Percentiles rank a stretch among this genome's conserved stretches.
These are phyloP conservation scores for Coniochaeta hoffmannii DNA, from an alignment of 2,329 filamentous ascomycete species.

Conservation along the genomic window DNA sequence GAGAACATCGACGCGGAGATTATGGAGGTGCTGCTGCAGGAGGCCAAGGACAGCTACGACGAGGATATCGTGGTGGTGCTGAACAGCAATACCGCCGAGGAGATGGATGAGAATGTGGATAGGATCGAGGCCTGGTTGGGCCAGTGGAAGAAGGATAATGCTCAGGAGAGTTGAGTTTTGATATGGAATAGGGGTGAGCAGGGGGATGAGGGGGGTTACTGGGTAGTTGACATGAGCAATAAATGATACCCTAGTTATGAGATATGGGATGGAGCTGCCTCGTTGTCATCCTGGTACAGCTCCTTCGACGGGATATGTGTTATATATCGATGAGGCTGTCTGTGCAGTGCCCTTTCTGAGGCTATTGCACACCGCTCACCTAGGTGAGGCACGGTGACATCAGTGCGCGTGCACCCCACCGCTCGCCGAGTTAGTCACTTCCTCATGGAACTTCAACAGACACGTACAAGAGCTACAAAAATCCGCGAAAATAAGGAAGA, in stretches of 20 bases:
- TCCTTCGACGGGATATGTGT: too few species aligned
- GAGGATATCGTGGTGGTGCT: constrained; percentile 85
- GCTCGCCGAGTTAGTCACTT: neutral
- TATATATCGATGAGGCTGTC: too few species aligned
- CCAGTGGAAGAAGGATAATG: constrained; percentile 69
- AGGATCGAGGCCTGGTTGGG: constrained; percentile 75
- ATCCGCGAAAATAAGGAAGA: neutral
- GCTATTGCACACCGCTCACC: neutral
- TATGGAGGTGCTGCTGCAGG: constrained; percentile 88
- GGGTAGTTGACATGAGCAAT: neutral
- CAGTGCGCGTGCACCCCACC: neutral
- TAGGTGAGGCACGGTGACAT: neutral
- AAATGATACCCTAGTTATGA: neutral
- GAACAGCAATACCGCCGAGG: constrained; percentile 70
- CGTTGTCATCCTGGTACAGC: neutral
- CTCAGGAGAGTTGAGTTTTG: neutral
- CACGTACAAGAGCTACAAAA: neutral
- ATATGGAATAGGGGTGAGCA: neutral
- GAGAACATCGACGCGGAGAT: constrained; percentile 97
- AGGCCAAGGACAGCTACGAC: constrained; percentile 81
- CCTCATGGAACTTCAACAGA: neutral
- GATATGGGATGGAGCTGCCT: neutral
- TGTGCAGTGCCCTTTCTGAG: neutral
- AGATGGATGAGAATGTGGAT: constrained; percentile 84
- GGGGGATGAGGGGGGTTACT: neutral